These are phyloP conservation scores for Candida ortonii DNA, from an alignment of 805 yeast species.

Conservation along the genomic window DNA sequence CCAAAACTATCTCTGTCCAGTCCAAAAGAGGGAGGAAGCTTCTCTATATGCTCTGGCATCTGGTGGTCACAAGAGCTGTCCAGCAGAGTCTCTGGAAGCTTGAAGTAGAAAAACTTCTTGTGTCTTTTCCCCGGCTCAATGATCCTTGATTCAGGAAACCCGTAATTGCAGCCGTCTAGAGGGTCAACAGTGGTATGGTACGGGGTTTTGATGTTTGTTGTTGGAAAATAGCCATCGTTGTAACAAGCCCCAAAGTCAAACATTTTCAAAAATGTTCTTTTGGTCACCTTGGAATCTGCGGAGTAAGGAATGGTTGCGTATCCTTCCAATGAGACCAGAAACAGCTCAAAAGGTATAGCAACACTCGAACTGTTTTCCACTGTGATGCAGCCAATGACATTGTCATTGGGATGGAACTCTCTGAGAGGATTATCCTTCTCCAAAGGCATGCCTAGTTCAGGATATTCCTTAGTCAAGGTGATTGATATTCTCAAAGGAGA, in stretches of 20 bases:
- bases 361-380: conserved; percentile 38
- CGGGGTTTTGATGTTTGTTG: conserved; percentile 22
- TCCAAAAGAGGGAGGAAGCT: conserved; percentile 41
- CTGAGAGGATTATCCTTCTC: conserved; percentile 34
- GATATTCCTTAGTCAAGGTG: conserved; percentile 42
- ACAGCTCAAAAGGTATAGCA: conserved; percentile 55
- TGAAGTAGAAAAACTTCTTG: conserved; percentile 57
- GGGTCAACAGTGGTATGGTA: conserved; percentile 13
- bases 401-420: conserved; percentile 65
- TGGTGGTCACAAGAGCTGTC: conserved; percentile 49
- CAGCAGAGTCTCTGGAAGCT: conserved; percentile 48
- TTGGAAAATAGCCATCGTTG: conserved; percentile 37
- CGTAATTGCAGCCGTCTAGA: conserved; percentile 29
- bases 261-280: conserved; percentile 43
- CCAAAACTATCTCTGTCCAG: conserved; percentile 29
- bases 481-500: conserved; percentile 22
- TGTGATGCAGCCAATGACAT: conserved; percentile 51
- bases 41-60: conserved; percentile 31
- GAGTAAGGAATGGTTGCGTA: conserved; percentile 24
- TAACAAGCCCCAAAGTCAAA: conserved; percentile 48
- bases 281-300: conserved; percentile 6
- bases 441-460: conserved; percentile 25
- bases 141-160: conserved; percentile 40
- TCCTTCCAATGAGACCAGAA: conserved; percentile 55
- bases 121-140: conserved; percentile 47